phyloP scores from a whole-genome alignment of 495 filamentous ascomycete species.

The Ascobolus immersus region DNA sequence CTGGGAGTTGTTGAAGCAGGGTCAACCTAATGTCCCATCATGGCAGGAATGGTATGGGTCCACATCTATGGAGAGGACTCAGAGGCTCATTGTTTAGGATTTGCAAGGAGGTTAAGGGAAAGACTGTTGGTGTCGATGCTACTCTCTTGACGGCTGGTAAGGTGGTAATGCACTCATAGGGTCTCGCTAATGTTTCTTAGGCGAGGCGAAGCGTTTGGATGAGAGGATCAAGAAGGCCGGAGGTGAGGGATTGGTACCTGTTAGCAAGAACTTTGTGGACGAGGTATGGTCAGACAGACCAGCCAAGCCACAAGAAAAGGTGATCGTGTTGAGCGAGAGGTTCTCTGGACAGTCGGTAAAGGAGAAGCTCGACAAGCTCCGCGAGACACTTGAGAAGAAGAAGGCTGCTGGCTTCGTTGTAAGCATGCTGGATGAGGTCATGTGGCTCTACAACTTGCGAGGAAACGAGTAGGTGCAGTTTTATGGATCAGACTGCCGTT shows the following conservation, averaged over 20 bases:
- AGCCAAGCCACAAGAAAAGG: constrained; percentile 44
- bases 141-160: constrained; percentile 54
- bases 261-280: constrained; percentile 68
- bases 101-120: constrained; percentile 56
- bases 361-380: constrained; percentile 63
- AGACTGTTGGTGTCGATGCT: constrained; percentile 77
- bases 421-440: constrained; percentile 91
- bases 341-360: constrained; percentile 63
- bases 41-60: constrained; percentile 80
- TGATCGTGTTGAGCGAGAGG: constrained; percentile 41
- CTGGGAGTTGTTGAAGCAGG: constrained; percentile 81
- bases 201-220: constrained; percentile 56
- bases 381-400: constrained; percentile 79
- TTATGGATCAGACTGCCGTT: constrained; percentile 1
- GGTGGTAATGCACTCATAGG: constrained; percentile 2
- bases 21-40: constrained; percentile 74
- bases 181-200: constrained; percentile 17
- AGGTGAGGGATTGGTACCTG: constrained; percentile 42
- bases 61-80: not conserved
- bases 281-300: constrained; percentile 61
- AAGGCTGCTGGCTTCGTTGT: constrained; percentile 71
- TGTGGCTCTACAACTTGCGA: constrained; percentile 91
- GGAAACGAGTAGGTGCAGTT: constrained; percentile 49
- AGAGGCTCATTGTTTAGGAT: constrained; percentile 23
- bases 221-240: constrained; percentile 75